phyloP scores from a whole-genome alignment of 2,329 filamentous ascomycete species.

The Fusarium continuum region DNA sequence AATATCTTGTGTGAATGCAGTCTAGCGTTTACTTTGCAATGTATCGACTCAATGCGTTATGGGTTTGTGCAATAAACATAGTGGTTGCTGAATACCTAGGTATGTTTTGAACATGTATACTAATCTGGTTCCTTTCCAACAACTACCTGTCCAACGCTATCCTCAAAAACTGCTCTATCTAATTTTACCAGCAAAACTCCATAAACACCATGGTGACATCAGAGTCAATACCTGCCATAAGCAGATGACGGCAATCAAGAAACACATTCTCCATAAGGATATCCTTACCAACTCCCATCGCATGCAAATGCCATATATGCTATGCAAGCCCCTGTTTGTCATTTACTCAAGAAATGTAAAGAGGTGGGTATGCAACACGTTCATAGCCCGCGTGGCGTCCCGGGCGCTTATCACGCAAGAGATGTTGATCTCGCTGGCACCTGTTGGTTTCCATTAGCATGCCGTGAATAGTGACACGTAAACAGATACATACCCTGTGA shows the following conservation, averaged over 20 bases:
- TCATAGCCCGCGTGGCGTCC: slow-evolving; percentile 92
- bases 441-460: slow-evolving; percentile 55
- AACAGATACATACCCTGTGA: slow-evolving; percentile 77
- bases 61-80: too few species aligned
- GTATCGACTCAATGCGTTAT: too few species aligned
- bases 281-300: slow-evolving; percentile 11
- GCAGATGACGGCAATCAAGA: background rate
- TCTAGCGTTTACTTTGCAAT: too few species aligned
- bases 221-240: background rate
- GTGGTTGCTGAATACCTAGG: too few species aligned
- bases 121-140: background rate
- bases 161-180: slow-evolving; percentile 16
- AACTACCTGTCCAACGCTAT: background rate
- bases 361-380: slow-evolving; percentile 93
- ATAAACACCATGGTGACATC: slow-evolving; percentile 18
- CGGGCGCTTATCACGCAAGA: slow-evolving; percentile 94
- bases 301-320: slow-evolving; percentile 9
- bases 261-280: slow-evolving; percentile 2
- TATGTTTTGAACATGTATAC: too few species aligned
- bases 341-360: slow-evolving; percentile 89
- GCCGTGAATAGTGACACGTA: rapidly evolving
- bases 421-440: slow-evolving; percentile 98
- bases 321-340: background rate
- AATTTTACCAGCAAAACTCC: slow-evolving; percentile 31
- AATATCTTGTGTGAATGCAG: too few species aligned